Base-by-base conservation (phyloP, 2,329 filamentous ascomycete species). In the Talaromyces islandicus region DNA sequence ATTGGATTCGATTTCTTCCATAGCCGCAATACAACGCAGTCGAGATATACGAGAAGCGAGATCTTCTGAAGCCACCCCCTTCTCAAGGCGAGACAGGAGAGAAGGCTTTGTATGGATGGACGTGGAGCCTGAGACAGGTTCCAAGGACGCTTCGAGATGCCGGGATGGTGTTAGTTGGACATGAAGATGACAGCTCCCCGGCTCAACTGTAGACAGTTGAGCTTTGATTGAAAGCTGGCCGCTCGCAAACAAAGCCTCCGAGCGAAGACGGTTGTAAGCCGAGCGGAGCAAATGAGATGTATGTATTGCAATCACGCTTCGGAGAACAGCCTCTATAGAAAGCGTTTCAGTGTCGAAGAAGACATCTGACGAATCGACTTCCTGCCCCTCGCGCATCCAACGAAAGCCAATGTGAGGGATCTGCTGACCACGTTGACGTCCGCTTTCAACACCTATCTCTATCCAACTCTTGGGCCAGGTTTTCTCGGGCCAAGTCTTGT, bases 321-420 rank as follows among this genome's bases (percentile, higher is more conserved):
- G 88, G 50, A 99, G 75, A 3, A 96, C 83, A 5, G 77, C 71
- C 70, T 96, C 91, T 55, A 90, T 82, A 2, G 89, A 94, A 24
- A 97, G 80, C 12, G 82, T 78, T 48, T 83, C 77, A 52, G 83
- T 77, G 69, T 95, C 83, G 35, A 96, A 80, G 1, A 81, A 71
- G 29, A 97, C 81, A n/a, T 85, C 76, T n/a, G 80, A 77, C 60
- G 88, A 84, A 63, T 84, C 82, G 46, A 92, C 85, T 70, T 93
- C 89, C 66, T 88, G 87, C 64, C 87, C 88, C 69, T 93, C 88
- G 60, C 90, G 86, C 73, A 95, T 92, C 93, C 94, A 99, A 64
- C 91, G 87, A 59, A 80, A 60, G 27, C 71, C 71, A 43, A 81
- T 66, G 59, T 66, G 69, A 9, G 78, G 70, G 17, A 71, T 62